Base-by-base conservation (phyloP, 257 asterid species). In the Solanum virginianum region DNA sequence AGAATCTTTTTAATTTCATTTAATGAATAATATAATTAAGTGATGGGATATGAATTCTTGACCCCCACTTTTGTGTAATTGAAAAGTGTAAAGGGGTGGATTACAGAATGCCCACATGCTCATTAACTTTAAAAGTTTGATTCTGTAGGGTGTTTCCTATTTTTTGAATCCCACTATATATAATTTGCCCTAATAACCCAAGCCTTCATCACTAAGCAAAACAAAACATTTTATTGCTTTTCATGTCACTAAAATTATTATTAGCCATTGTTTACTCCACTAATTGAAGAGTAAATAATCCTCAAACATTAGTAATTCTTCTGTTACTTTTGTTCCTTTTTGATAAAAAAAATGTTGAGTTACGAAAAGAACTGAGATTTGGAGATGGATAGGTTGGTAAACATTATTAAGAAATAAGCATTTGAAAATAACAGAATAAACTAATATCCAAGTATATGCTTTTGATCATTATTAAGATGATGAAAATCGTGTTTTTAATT, bases 31-130 rank as follows among this genome's bases (percentile, higher is more conserved):
- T 51, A 2, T 26, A 79, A 53, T 53, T 53, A 7, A 11, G 15
- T 79, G 83, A 79, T 79, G 49, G 29, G 66, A 53, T 55, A 55
- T 79, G 17, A 53, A 29, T 53, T 69, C 53, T 69, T n/a, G 20
- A 8, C 26, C 4, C 79, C 79, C 22, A 77, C 83, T 53, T 79
- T 53, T 53, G 22, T 53, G 17, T 49, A 75, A 79, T 79, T 79
- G 29, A 53, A 79, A 75, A 79, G 53, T 53, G 65, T 53, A 53
- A 79, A 79, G 83, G 65, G 65, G 49, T 79, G 83, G 83, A 79
- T 79, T 79, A 79, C 83, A 79, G 83, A 53, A 79, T 53, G 47
- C 66, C 83, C 83, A 79, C 83, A 79, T 79, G 66, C 83, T 17
- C 15, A 20, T 16, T 51, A 53, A 79, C 65, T 79, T 79, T 79